These are phyloP conservation scores for Marsdenia floribunda DNA, from an alignment of 257 asterid species.

Conservation along the genomic window DNA sequence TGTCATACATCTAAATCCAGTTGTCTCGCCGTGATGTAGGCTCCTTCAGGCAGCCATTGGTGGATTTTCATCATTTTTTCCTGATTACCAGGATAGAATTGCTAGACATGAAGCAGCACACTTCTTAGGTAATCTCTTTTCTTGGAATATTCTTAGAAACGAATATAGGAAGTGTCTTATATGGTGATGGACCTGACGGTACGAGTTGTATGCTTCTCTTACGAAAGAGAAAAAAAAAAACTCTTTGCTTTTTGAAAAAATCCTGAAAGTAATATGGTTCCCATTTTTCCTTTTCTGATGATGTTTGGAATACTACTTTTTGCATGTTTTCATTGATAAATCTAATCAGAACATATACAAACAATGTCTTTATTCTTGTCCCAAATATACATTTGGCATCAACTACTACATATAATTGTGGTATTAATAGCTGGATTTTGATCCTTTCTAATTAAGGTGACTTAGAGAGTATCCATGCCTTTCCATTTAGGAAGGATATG, in stretches of 20 bases:
- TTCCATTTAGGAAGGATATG: neutral
- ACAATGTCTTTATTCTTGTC: too few species aligned
- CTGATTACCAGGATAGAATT: constrained; percentile 85
- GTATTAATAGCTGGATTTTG: neutral
- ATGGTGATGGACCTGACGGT: neutral
- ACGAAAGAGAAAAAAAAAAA: neutral
- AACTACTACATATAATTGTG: neutral
- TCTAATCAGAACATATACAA: neutral
- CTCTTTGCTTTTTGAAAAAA: neutral
- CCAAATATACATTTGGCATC: neutral
- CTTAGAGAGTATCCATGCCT: neutral
- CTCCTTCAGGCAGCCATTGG: constrained; percentile 95
- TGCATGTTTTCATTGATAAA: too few species aligned
- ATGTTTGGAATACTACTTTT: neutral
- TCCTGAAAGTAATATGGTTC: neutral
- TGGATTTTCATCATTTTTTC: constrained; percentile 76
- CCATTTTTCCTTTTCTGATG: neutral
- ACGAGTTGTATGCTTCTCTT: neutral
- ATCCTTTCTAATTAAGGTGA: neutral
- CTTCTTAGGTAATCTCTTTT: constrained; percentile 60
- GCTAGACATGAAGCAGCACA: constrained; percentile 97
- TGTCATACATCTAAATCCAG: constrained; percentile 3
- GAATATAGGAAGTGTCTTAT: neutral
- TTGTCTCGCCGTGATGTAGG: constrained; percentile 33
- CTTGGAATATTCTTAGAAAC: constrained; percentile 4